Base-by-base conservation (phyloP, 805 yeast genomes). In the Maudiozyma turicensis region DNA sequence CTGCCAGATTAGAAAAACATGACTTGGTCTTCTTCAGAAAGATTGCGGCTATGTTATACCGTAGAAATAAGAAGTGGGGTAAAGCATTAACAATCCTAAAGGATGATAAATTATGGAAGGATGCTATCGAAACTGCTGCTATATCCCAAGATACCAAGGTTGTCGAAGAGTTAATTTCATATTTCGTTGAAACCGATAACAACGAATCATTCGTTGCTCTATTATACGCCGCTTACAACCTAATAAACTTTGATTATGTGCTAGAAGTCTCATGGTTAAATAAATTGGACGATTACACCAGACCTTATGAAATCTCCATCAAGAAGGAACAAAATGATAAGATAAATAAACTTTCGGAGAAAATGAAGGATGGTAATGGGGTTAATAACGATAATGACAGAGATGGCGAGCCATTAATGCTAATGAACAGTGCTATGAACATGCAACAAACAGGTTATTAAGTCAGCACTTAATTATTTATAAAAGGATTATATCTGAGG, bases 181-280 rank as follows among this genome's bases (percentile, higher is more conserved):
- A 91, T 72, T 93, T 93, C 67, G 97, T 93, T 52, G 97, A 91
- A 60, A 87, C 95, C 39, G 98, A 96, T 58, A 93, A 93, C 72
- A 88, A 84, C 69, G 99, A 93, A 73, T 86, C 96, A 60, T 86
- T 88, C 64, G 84, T 89, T 60, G 97, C 96, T 6, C 78, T 90
- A 52, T 75, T 93, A 62, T 93, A 84, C 71, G 73, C 87, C 6
- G 86, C 95, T 61, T 93, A 93, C 67, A 86, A 84, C 47, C 72
- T 83, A 61, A 74, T 93, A 56, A 79, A 80, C 47, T 81, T 80
- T 56, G 99, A 93, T 62, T 82, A 82, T 60, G 96, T 91, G 20
- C 69, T 84, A 57, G 99, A 93, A 68, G 72, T 89, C 56, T 76
- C 95, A 34, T 93, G 99, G 99, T 74, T 95, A 64, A 84, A 88